Conservation (phyloP, 371 early-diverging fungal species). For the Zancudomyces culisetae region DNA sequence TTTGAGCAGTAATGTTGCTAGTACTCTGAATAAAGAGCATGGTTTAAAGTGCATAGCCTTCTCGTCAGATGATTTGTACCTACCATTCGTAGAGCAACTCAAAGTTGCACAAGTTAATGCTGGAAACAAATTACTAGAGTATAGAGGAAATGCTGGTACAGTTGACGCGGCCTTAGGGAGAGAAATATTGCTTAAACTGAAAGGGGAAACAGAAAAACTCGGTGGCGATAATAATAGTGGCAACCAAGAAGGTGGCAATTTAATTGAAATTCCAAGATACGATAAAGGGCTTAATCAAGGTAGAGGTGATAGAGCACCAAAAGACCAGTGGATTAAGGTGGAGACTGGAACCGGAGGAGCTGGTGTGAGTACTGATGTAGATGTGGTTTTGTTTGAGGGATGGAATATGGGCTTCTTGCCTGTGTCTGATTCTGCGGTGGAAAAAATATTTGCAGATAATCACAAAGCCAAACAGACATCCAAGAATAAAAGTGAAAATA, state of each 20-base stretch:
- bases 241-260: neutral
- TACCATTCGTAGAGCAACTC: slow-evolving; percentile 41
- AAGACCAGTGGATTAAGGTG: slow-evolving; percentile 32
- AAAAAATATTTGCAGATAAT: slow-evolving; percentile 3
- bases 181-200: slow-evolving; percentile 28
- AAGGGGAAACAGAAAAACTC: slow-evolving; percentile 11
- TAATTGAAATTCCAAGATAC: slow-evolving; percentile 46
- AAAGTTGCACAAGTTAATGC: slow-evolving; percentile 28
- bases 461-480: too few relatives aligned
- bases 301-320: slow-evolving; percentile 55
- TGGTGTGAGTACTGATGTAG: too few relatives aligned
- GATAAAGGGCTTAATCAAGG: slow-evolving; percentile 59
- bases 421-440: slow-evolving; percentile 21
- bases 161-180: slow-evolving; percentile 53
- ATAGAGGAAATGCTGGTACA: slow-evolving; percentile 74
- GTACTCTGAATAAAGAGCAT: slow-evolving; percentile 5
- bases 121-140: slow-evolving; percentile 46
- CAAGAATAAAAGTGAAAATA: neutral
- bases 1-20: slow-evolving; percentile 7
- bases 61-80: slow-evolving; percentile 79
- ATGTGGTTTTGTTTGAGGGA: slow-evolving; percentile 80
- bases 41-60: slow-evolving; percentile 30
- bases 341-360: too few relatives aligned
- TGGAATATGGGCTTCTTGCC: slow-evolving; percentile 81
- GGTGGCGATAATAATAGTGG: too few relatives aligned